phyloP scores from a whole-genome alignment of 306 rosid genomes.

The Corylus americana region DNA sequence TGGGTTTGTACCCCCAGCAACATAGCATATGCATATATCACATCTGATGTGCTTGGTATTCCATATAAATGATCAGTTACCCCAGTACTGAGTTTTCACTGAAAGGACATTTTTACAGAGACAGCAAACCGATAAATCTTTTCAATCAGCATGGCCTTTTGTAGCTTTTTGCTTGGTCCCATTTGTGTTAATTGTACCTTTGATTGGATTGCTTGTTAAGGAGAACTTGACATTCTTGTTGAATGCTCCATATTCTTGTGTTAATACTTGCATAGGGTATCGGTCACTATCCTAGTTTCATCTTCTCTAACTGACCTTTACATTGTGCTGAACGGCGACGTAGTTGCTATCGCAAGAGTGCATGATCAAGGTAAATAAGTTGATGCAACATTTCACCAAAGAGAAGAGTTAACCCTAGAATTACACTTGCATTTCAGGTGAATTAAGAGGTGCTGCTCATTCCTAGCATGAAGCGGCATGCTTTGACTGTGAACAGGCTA shows the following conservation, averaged over 20 bases:
- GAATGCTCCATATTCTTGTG: background rate
- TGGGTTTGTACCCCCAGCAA: background rate
- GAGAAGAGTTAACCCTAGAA: background rate
- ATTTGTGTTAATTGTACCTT: background rate
- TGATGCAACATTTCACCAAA: background rate
- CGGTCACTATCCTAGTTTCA: background rate
- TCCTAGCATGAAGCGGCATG: conserved; percentile 4
- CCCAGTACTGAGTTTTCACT: background rate
- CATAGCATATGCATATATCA: background rate
- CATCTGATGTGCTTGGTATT: background rate
- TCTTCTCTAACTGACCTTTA: background rate
- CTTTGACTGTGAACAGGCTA: background rate
- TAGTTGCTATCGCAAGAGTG: background rate
- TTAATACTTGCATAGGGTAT: background rate
- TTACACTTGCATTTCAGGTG: conserved; percentile 5
- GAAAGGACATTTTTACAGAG: background rate
- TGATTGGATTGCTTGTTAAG: too few species aligned
- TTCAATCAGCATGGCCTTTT: background rate
- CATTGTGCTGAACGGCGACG: background rate
- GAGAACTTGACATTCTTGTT: background rate
- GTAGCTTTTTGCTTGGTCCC: background rate
- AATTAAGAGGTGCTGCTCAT: background rate
- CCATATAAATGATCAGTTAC: background rate
- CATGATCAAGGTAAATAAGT: background rate
- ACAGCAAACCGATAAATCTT: background rate